A percentile compares a stretch with the other conserved stretches of the same genome.
Evolutionary conservation across 2,329 filamentous ascomycete species (phyloP).

Genomic region (Venturia carpophila): DNA sequence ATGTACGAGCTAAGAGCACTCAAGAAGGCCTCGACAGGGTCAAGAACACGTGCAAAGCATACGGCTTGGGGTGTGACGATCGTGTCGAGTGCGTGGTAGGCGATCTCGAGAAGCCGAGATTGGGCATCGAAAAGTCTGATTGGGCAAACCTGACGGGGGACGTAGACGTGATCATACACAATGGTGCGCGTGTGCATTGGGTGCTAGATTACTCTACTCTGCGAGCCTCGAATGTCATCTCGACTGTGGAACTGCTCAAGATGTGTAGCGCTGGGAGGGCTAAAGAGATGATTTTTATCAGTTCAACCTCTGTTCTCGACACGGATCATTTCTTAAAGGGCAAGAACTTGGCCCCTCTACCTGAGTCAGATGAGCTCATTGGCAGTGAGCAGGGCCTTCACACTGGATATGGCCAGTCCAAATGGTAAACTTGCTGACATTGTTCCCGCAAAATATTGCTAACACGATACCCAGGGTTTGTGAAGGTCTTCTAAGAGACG

Average conservation of each 20-base stretch:
- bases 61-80: constrained; percentile 62
- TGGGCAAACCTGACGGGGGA: constrained; percentile 60
- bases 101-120: constrained; percentile 61
- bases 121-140: constrained; percentile 59
- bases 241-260: constrained; percentile 65
- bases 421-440: constrained; percentile 50
- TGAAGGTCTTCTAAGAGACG: constrained; percentile 66
- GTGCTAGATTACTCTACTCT: constrained; percentile 68
- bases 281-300: constrained; percentile 75
- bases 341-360: constrained; percentile 28
- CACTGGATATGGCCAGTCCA: constrained; percentile 85
- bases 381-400: constrained; percentile 69
- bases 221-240: constrained; percentile 67
- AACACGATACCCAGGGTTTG: constrained; percentile 36
- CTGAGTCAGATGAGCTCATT: constrained; percentile 68
- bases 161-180: constrained; percentile 67
- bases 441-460: not conserved
- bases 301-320: constrained; percentile 75
- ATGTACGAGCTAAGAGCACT: constrained; percentile 62
- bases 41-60: constrained; percentile 59
- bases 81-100: constrained; percentile 64
- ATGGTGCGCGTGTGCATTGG: constrained; percentile 75
- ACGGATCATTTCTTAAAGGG: constrained; percentile 73
- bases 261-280: constrained; percentile 70
- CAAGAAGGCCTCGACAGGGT: constrained; percentile 57